A percentile compares a stretch with the other conserved stretches of the same genome.
These are phyloP conservation scores for Saccharomyces mikatae DNA, from an alignment of 805 yeast species.

Conservation along the genomic window DNA sequence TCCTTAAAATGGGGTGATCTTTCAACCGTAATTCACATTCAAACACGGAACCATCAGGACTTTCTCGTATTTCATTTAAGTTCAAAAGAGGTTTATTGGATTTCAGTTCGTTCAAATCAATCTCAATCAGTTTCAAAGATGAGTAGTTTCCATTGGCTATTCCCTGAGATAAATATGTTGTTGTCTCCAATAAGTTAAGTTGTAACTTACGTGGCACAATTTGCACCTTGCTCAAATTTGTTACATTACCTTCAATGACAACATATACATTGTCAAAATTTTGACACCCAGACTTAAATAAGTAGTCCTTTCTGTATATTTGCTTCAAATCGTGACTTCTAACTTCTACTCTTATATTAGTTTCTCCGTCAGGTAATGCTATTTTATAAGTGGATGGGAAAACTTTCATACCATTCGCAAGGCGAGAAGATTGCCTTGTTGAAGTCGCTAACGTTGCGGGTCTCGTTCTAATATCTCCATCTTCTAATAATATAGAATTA, in stretches of 20 bases:
- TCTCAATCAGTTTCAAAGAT: constrained; percentile 20
- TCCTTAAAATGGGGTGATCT: constrained; percentile 17
- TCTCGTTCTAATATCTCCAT: background rate
- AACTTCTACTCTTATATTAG: constrained; percentile 21
- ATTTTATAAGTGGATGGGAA: constrained; percentile 15
- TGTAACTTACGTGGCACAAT: constrained; percentile 16
- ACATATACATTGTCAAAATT: constrained; percentile 21
- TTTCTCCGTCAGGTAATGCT: constrained; percentile 15
- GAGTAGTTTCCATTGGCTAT: constrained; percentile 25
- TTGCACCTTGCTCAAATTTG: constrained; percentile 4
- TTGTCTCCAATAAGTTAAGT: constrained; percentile 23
- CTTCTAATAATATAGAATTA: background rate
- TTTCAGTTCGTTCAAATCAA: constrained; percentile 1
- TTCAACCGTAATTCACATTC: constrained; percentile 19
- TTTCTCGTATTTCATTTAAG: constrained; percentile 1
- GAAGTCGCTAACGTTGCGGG: background rate
- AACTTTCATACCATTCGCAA: constrained; percentile 2
- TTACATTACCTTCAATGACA: constrained; percentile 8
- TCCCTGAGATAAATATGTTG: constrained; percentile 25
- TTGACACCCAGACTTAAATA: constrained; percentile 20
- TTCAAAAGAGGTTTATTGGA: background rate
- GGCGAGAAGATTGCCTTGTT: background rate
- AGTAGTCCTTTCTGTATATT: constrained; percentile 17
- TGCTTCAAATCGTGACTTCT: constrained; percentile 14
- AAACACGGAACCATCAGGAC: constrained; percentile 1